A percentile compares a stretch with the other conserved stretches of the same genome.
These are phyloP conservation scores for Isabelozyma heimii DNA, from an alignment of 805 yeast species.

Conservation along the genomic window DNA sequence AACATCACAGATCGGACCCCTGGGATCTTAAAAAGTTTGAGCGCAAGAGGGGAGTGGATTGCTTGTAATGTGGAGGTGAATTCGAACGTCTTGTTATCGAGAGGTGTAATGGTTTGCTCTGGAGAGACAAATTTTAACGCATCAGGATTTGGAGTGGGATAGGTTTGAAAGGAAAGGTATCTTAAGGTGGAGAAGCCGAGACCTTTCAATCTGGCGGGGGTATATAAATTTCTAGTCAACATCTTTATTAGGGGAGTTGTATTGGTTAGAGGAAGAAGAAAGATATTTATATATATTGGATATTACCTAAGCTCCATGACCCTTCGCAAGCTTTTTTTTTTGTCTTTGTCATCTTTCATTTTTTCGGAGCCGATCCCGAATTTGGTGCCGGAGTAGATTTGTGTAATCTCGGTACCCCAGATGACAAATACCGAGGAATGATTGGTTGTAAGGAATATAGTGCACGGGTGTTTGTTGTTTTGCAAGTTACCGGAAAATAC, in stretches of 20 bases:
- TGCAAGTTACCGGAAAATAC: not conserved
- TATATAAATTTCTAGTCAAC: not conserved
- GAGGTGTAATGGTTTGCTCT: constrained; percentile 46
- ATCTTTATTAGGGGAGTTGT: not conserved
- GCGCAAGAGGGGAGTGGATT: constrained; percentile 61
- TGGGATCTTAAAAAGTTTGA: constrained; percentile 53
- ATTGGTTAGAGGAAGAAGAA: not conserved
- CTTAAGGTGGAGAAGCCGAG: constrained; percentile 10
- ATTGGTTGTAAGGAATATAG: not conserved
- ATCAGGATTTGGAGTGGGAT: constrained; percentile 72
- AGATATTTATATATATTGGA: not conserved
- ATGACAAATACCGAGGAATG: not conserved
- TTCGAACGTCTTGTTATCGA: constrained; percentile 47
- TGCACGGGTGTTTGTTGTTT: not conserved
- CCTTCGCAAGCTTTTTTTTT: not conserved
- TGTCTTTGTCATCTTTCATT: not conserved
- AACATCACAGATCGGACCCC: constrained; percentile 72
- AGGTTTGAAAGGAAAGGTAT: constrained; percentile 39
- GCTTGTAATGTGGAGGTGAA: constrained; percentile 55
- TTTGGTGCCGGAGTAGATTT: not conserved
- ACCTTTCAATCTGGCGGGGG: not conserved
- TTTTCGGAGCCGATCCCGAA: not conserved
- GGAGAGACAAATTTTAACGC: constrained; percentile 64
- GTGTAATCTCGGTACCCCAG: not conserved
- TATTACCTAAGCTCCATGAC: not conserved